A percentile compares a stretch with the other conserved stretches of the same genome.
These are phyloP conservation scores for Ophiostoma perfectum DNA, from an alignment of 2,329 filamentous ascomycete genomes.

Conservation along the genomic window DNA sequence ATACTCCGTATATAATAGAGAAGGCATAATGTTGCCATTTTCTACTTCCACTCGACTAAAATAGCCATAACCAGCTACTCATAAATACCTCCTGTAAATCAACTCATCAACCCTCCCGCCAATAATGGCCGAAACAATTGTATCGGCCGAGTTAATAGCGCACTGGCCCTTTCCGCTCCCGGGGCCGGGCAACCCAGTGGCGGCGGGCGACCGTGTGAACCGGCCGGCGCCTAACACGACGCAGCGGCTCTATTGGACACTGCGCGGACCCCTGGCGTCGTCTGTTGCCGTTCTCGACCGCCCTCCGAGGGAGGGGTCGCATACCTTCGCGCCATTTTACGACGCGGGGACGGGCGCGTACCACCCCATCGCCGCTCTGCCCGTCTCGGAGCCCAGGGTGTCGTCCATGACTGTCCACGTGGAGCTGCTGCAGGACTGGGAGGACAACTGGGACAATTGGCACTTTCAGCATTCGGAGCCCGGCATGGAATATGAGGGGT, in stretches of 20 bases:
- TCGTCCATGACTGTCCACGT: constrained; percentile 23
- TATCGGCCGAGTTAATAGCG: too few species aligned
- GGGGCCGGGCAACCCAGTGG: too few species aligned
- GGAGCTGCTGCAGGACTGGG: constrained; percentile 16
- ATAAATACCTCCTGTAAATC: too few species aligned
- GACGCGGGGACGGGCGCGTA: background rate
- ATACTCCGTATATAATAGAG: too few species aligned
- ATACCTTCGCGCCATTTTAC: background rate
- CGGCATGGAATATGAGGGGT: background rate
- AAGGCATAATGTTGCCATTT: too few species aligned
- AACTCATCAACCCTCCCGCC: too few species aligned
- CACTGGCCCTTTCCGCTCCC: too few species aligned
- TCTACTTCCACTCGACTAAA: too few species aligned
- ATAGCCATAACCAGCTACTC: too few species aligned
- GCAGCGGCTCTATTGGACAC: background rate
- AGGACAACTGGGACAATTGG: constrained; percentile 14
- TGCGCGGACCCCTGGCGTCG: background rate
- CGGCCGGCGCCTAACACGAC: too few species aligned
- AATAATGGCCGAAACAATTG: too few species aligned
- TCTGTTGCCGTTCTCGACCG: background rate
- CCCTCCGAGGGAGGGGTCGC: background rate
- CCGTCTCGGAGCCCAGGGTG: constrained; percentile 19
- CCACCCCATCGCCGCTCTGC: constrained; percentile 18
- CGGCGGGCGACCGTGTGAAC: too few species aligned
- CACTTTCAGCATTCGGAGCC: constrained; percentile 14